phyloP scores from a whole-genome alignment of 2,329 filamentous ascomycete genomes.

The Xylaria sp. region DNA sequence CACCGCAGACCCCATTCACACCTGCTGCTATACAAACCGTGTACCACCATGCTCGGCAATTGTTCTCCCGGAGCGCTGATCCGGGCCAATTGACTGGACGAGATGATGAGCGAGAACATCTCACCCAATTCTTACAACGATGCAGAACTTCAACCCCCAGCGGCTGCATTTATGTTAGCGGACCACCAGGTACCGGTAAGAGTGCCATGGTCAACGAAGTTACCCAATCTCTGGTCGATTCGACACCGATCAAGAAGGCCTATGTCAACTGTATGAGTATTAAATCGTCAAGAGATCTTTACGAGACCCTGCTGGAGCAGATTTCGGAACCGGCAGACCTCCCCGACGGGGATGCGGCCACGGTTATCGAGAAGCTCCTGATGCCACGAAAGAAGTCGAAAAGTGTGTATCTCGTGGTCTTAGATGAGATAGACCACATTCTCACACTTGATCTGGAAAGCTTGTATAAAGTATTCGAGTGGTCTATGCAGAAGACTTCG shows the following conservation, averaged over 20 bases:
- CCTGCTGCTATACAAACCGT: slow-evolving; percentile 77
- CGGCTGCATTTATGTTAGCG: slow-evolving; percentile 93
- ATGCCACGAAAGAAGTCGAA: slow-evolving; percentile 66
- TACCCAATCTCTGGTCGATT: slow-evolving; percentile 66
- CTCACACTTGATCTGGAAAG: slow-evolving; percentile 88
- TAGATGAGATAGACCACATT: slow-evolving; percentile 96
- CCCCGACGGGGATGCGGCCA: slow-evolving; percentile 73
- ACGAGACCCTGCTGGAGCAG: slow-evolving; percentile 79
- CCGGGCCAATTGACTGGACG: slow-evolving; percentile 82
- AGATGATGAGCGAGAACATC: slow-evolving; percentile 72
- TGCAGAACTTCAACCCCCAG: slow-evolving; percentile 69
- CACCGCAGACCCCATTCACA: slow-evolving; percentile 78
- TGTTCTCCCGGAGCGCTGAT: slow-evolving; percentile 83
- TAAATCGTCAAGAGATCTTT: slow-evolving; percentile 87
- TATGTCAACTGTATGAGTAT: slow-evolving; percentile 98
- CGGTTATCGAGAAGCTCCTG: slow-evolving; percentile 76
- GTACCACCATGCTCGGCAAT: slow-evolving; percentile 86
- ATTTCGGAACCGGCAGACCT: slow-evolving; percentile 68
- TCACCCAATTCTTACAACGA: slow-evolving; percentile 74
- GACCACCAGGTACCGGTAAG: slow-evolving; percentile 95
- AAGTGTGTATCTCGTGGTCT: slow-evolving; percentile 79
- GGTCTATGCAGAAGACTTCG: slow-evolving; percentile 86
- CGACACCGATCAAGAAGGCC: slow-evolving; percentile 70
- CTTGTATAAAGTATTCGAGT: slow-evolving; percentile 94
- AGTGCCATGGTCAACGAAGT: slow-evolving; percentile 91